These are phyloP conservation scores for Cyclocybe aegerita DNA, from an alignment of 768 basidiomycete genomes.

Conservation along the genomic window DNA sequence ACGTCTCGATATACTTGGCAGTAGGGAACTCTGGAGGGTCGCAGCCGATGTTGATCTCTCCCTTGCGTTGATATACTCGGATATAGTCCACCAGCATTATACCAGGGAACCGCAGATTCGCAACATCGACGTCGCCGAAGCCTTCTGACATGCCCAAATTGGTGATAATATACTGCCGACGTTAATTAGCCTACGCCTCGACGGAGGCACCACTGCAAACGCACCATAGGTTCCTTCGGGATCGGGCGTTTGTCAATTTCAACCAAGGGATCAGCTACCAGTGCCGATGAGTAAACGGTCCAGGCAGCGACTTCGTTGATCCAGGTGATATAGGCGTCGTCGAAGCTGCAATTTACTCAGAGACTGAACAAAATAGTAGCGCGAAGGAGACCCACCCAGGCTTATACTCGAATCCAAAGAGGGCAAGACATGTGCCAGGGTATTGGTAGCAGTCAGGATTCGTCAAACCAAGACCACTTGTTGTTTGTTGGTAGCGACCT, in stretches of 20 bases:
- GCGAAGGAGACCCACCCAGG: slow-evolving; percentile 34
- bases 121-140: slow-evolving; percentile 62
- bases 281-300: slow-evolving; percentile 51
- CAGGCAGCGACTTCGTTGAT: slow-evolving; percentile 57
- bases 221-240: slow-evolving; percentile 67
- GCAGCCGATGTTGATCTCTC: slow-evolving; percentile 53
- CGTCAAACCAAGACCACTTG: slow-evolving; percentile 61
- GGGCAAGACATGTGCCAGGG: slow-evolving; percentile 25
- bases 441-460: slow-evolving; percentile 64
- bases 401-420: slow-evolving; percentile 50
- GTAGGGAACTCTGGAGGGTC: slow-evolving; percentile 74
- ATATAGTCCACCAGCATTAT: slow-evolving; percentile 76
- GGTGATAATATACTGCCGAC: slow-evolving; percentile 56
- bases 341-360: slow-evolving; percentile 36
- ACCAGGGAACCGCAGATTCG: slow-evolving; percentile 47
- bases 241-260: slow-evolving; percentile 57
- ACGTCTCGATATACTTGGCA: slow-evolving; percentile 66
- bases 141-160: slow-evolving; percentile 67
- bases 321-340: slow-evolving; percentile 67
- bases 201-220: too few species aligned
- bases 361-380: slow-evolving; percentile 7
- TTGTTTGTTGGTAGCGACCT: slow-evolving; percentile 68
- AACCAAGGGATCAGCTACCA: slow-evolving; percentile 46
- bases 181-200: too few species aligned
- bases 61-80: slow-evolving; percentile 62